A percentile compares a stretch with the other conserved stretches of the same genome.
phyloP scores from a whole-genome alignment of 2,329 filamentous ascomycete genomes.

The Allantophomopsis cytisporea region DNA sequence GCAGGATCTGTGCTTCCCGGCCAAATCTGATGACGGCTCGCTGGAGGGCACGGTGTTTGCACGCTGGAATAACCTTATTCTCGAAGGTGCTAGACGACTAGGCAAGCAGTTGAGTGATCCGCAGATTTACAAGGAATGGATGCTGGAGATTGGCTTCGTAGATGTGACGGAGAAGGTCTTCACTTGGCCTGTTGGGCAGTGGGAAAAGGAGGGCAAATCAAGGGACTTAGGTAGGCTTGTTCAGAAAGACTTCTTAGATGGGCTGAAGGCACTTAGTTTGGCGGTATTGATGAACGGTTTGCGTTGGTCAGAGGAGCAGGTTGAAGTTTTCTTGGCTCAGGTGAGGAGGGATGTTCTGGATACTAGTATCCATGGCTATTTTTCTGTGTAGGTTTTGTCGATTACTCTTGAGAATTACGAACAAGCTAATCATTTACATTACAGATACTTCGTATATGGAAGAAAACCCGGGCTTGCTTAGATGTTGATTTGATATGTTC shows the following conservation, averaged over 20 bases:
- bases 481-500: too few relatives aligned
- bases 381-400: conserved; percentile 9
- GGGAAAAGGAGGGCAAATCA: conserved; percentile 34
- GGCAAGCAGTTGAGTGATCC: conserved; percentile 10
- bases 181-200: conserved; percentile 35
- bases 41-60: conserved; percentile 12
- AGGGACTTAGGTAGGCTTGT: conserved; percentile 31
- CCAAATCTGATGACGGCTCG: conserved; percentile 24
- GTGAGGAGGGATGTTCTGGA: conserved; percentile 23
- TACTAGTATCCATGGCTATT: conserved; percentile 22
- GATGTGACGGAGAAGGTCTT: conserved; percentile 32
- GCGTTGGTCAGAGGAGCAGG: conserved; percentile 22
- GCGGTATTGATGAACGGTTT: conserved; percentile 24
- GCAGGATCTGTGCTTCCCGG: conserved; percentile 23
- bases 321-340: conserved; percentile 21
- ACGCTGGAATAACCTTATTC: conserved; percentile 8
- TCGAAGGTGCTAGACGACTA: conserved; percentile 4
- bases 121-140: conserved; percentile 19
- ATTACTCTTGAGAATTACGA: not conserved
- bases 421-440: not conserved
- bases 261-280: conserved; percentile 11
- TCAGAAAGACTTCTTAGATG: conserved; percentile 9
- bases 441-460: not conserved
- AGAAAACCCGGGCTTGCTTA: not conserved
- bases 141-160: conserved; percentile 37